A percentile compares a stretch with the other conserved stretches of the same genome.
Evolutionary conservation across 352 stramenopile genomes (phyloP).

Genomic region (Blastocystis sp.): DNA sequence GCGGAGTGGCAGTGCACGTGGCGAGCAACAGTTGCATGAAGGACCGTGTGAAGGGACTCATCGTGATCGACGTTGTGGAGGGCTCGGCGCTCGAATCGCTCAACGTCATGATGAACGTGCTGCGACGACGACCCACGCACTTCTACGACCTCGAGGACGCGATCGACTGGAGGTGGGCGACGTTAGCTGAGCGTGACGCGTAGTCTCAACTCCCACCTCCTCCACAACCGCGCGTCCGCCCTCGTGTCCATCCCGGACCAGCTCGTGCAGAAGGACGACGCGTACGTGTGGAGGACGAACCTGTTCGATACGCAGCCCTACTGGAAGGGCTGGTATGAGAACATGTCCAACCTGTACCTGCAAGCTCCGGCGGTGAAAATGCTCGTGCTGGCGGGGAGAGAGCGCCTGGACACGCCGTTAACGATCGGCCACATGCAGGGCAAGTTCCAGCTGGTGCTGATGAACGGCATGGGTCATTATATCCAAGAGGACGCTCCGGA

Average conservation of each 20-base stretch:
- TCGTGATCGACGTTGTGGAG: constrained; percentile 87
- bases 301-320: constrained; percentile 81
- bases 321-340: constrained; percentile 85
- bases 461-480: constrained; percentile 81
- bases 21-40: constrained; percentile 79
- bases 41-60: constrained; percentile 81
- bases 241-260: constrained; percentile 84
- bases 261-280: constrained; percentile 79
- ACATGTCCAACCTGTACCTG: constrained; percentile 85
- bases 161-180: constrained; percentile 80
- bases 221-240: constrained; percentile 82
- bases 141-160: constrained; percentile 82
- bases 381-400: constrained; percentile 82
- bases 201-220: constrained; percentile 23
- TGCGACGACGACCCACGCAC: constrained; percentile 80
- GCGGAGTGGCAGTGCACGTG: constrained; percentile 83
- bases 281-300: constrained; percentile 82
- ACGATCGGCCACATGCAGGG: constrained; percentile 88
- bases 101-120: constrained; percentile 83
- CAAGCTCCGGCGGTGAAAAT: constrained; percentile 82
- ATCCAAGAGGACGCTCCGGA: constrained; percentile 54
- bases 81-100: constrained; percentile 85
- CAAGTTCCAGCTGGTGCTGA: constrained; percentile 85
- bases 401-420: constrained; percentile 85
- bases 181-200: background rate